Evolutionary conservation across 805 yeast genomes (phyloP), one percentile per base, ranked within the genome.

Genomic region (Yarrowia deformans): DNA sequence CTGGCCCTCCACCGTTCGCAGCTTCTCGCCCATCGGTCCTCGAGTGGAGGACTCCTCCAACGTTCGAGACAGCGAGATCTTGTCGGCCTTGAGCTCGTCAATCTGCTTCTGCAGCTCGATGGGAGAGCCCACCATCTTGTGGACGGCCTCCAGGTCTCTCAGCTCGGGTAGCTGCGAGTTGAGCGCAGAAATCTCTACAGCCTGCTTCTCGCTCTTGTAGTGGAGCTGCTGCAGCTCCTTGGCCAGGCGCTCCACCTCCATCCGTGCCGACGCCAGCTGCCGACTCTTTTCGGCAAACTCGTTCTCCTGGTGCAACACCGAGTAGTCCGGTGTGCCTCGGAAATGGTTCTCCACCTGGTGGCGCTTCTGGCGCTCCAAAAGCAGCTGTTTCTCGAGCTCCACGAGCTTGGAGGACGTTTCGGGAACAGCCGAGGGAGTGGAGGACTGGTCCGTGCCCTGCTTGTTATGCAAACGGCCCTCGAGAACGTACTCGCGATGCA

Each of bases 1-100:
- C 72, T 80, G 83, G 12, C 72, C 37, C 52, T 76, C 79, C 32
- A 78, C 76, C 3, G 74, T 71, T 60, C 73, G 73, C 68, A 79
- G 74, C 63, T 79, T 78, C 29, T 77, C 79, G n/a, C 78, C 75
- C 13, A 77, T 70, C 7, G 78, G 78, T 6, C 80, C 79, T 19
- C 74, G 70, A 12, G 73, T 74, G 8, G 76, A 70, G 56, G 72
- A 61, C 70, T 78, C 77, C 70, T 76, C 79, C 18, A 79, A 73
- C 55, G 74, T 72, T 8, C 64, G 61, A 34, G 76, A 74, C 60
- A 79, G 73, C 69, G 74, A 72, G 50, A 70, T 71, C 70, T 79
- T 79, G 66, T 78, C 80, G 9, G 70, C 72, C 72, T 76, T 75
- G 32, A 79, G 73, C 49, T 74, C 76, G 61, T 74, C 74, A 32